phyloP scores from a whole-genome alignment of 306 rosid species.

The Cicer bijugum region DNA sequence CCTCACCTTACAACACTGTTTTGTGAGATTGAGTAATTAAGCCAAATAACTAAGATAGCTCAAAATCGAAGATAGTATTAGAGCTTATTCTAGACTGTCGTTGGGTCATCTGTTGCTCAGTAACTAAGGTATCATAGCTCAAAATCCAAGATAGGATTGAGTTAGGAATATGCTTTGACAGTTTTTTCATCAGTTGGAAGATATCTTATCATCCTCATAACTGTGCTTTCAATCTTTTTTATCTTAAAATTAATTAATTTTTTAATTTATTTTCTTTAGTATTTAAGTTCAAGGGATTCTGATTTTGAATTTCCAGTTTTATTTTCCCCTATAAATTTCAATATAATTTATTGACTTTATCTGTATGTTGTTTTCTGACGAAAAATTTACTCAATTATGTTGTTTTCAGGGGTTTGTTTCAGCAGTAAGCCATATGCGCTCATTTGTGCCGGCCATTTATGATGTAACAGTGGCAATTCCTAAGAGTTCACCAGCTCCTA shows the following conservation, averaged over 20 bases:
- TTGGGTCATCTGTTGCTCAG: background rate
- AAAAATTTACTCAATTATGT: slow-evolving; percentile 17
- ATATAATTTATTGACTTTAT: slow-evolving; percentile 22
- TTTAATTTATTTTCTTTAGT: background rate
- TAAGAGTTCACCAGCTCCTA: slow-evolving; percentile 83
- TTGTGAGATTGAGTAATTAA: background rate
- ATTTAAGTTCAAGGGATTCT: background rate
- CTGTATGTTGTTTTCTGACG: slow-evolving; percentile 1
- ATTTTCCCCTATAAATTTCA: background rate
- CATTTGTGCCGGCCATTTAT: slow-evolving; percentile 87
- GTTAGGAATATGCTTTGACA: no score
- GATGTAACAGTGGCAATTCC: slow-evolving; percentile 84
- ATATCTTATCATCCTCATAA: slow-evolving; percentile 7
- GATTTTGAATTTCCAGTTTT: background rate
- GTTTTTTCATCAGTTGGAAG: background rate
- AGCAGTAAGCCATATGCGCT: slow-evolving; percentile 75
- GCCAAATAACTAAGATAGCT: background rate
- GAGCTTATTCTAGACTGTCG: background rate
- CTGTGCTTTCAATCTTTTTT: background rate
- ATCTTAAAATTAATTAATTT: background rate
- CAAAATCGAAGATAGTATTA: background rate
- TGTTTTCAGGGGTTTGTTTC: slow-evolving; percentile 86
- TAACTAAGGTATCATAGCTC: no score
- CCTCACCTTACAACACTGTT: background rate
- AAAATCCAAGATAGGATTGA: no score